Conservation (phyloP, 2,329 filamentous ascomycete species). For the Polychaeton citri region DNA sequence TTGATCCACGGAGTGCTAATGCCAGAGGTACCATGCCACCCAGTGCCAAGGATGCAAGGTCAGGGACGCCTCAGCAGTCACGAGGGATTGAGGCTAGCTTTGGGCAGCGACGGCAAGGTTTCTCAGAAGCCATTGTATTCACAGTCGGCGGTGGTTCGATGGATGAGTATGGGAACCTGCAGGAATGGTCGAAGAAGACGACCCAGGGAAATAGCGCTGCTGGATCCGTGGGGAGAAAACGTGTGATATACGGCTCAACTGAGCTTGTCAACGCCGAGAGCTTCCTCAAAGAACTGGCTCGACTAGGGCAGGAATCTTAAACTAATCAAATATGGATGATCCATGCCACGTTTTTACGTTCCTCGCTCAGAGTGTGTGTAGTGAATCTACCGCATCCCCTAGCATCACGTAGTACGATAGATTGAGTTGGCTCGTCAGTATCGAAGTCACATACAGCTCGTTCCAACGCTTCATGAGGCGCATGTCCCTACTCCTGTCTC, state of each 20-base stretch:
- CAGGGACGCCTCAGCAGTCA: slow-evolving; percentile 23
- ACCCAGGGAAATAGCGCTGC: slow-evolving; percentile 37
- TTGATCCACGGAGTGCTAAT: slow-evolving; percentile 86
- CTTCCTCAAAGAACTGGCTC: slow-evolving; percentile 46
- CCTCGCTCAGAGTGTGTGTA: too few species aligned
- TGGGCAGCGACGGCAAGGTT: slow-evolving; percentile 57
- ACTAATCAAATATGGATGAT: neutral
- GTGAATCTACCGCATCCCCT: too few species aligned
- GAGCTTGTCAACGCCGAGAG: slow-evolving; percentile 52
- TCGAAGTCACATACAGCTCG: too few species aligned
- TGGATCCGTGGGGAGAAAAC: slow-evolving; percentile 48
- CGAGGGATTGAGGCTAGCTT: slow-evolving; percentile 69
- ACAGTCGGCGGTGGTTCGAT: slow-evolving; percentile 75
- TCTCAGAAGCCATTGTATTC: slow-evolving; percentile 28
- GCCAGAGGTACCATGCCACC: slow-evolving; percentile 85
- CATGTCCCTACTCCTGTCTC: too few species aligned
- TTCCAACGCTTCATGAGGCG: too few species aligned
- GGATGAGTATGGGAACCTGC: slow-evolving; percentile 95
- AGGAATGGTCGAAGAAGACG: slow-evolving; percentile 85
- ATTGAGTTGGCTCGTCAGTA: too few species aligned
- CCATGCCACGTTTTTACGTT: too few species aligned
- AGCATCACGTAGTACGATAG: too few species aligned
- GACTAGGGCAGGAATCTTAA: slow-evolving; percentile 38
- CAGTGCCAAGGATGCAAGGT: slow-evolving; percentile 39
- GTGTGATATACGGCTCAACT: slow-evolving; percentile 91